Conservation (phyloP, 257 asterid species). For the Nicotiana tabacum region DNA sequence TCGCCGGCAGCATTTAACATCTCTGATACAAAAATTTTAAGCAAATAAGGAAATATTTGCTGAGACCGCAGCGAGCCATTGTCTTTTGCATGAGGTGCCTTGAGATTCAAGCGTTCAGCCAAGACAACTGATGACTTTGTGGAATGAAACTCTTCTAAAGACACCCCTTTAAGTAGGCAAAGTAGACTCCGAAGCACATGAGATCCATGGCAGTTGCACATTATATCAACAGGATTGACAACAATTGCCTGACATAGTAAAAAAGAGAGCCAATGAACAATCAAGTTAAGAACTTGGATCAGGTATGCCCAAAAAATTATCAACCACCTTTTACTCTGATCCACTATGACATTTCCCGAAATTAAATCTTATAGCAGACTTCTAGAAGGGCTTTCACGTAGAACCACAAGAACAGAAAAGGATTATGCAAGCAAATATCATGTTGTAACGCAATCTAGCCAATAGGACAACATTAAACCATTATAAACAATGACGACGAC, state of each 20-base stretch:
- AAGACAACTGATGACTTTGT: slow-evolving; percentile 57
- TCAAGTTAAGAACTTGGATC: not conserved
- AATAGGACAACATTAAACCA: not conserved
- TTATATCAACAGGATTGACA: slow-evolving; percentile 58
- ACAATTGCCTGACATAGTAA: slow-evolving; percentile 49
- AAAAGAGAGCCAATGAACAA: not conserved
- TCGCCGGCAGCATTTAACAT: slow-evolving; percentile 49
- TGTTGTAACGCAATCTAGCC: not conserved
- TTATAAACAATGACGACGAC: not conserved
- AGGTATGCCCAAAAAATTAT: not conserved
- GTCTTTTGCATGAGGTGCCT: slow-evolving; percentile 34
- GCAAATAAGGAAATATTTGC: slow-evolving; percentile 62
- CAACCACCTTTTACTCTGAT: not conserved
- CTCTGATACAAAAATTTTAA: slow-evolving; percentile 54
- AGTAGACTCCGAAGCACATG: slow-evolving; percentile 90
- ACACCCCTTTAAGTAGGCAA: slow-evolving; percentile 81
- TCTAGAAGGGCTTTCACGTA: not conserved
- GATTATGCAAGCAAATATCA: not conserved
- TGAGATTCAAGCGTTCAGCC: slow-evolving; percentile 72
- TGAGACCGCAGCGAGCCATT: slow-evolving; percentile 27
- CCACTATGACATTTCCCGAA: not conserved
- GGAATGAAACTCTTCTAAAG: slow-evolving; percentile 71
- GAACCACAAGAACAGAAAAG: not conserved
- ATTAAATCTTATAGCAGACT: not conserved
- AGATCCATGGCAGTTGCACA: slow-evolving; percentile 94